Conservation (phyloP, 148 eudicot species). For the Limonium bicolor region DNA sequence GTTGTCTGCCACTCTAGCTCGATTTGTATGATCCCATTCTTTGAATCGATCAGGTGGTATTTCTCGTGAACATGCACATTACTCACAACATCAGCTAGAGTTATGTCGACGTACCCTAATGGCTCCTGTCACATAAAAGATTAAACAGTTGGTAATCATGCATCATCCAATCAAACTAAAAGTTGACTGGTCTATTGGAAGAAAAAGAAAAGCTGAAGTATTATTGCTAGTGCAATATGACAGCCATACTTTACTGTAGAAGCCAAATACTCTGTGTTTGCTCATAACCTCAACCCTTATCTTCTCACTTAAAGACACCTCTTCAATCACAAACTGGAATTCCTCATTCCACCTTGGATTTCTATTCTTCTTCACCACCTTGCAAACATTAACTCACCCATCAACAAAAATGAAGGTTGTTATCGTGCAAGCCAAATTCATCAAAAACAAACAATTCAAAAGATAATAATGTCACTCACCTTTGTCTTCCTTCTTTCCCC, state of each 20-base stretch:
- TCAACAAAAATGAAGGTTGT: no score
- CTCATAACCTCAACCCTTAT: conserved; percentile 56
- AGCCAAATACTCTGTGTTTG: conserved; percentile 40
- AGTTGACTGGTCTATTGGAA: no score
- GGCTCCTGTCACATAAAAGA: conserved; percentile 34
- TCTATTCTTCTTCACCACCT: conserved; percentile 45
- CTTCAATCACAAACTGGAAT: conserved; percentile 65
- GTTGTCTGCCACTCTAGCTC: conserved; percentile 59
- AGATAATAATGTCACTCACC: no score
- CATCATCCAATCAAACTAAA: no score
- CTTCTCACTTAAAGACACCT: conserved; percentile 58
- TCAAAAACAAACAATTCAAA: no score
- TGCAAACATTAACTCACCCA: conserved; percentile 17
- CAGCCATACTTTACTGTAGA: conserved; percentile 58
- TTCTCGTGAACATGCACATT: conserved; percentile 74
- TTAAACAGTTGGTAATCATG: no score
- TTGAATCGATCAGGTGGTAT: conserved; percentile 64
- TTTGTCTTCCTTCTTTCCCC: conserved; percentile 67
- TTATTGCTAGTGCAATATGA: neutral
- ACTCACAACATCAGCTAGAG: conserved; percentile 58
- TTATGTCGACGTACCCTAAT: conserved; percentile 57
- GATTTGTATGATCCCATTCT: conserved; percentile 60
- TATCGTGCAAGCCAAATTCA: no score
- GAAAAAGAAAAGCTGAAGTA: no score
- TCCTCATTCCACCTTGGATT: conserved; percentile 80